phyloP scores from a whole-genome alignment of 2,329 filamentous ascomycete genomes.

The Monilinia polystroma region DNA sequence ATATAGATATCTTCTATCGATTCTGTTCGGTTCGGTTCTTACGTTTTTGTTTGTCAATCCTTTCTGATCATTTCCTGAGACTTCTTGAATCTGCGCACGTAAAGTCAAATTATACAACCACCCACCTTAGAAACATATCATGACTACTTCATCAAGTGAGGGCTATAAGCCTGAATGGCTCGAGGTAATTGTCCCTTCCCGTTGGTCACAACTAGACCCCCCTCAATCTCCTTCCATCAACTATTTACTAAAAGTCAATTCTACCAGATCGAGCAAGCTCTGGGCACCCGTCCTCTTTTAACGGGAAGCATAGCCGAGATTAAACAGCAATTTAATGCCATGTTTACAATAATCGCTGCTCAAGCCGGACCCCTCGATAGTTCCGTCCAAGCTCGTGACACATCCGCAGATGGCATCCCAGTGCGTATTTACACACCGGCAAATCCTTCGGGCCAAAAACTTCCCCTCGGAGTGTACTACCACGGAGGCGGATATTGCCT shows the following conservation, averaged over 20 bases:
- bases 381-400: constrained; percentile 26
- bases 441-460: background rate
- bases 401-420: constrained; percentile 26
- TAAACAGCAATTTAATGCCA: constrained; percentile 25
- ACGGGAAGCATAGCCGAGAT: constrained; percentile 28
- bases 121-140: background rate
- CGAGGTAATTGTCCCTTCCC: constrained; percentile 25
- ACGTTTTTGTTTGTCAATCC: background rate
- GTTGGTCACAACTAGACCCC: background rate
- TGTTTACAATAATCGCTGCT: constrained; percentile 23
- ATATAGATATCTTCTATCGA: background rate
- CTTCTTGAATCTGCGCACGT: background rate
- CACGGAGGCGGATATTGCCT: constrained; percentile 61
- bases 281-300: constrained; percentile 29
- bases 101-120: background rate
- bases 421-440: constrained; percentile 35
- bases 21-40: background rate
- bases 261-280: constrained; percentile 30
- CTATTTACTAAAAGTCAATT: constrained; percentile 5
- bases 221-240: background rate
- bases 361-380: constrained; percentile 29
- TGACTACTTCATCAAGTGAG: constrained; percentile 22
- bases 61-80: background rate
- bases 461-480: constrained; percentile 54
- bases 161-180: constrained; percentile 33